Percentiles rank a stretch among this genome's conserved stretches.
Conservation (phyloP, 768 basidiomycete genomes). For the Lactarius quietus region DNA sequence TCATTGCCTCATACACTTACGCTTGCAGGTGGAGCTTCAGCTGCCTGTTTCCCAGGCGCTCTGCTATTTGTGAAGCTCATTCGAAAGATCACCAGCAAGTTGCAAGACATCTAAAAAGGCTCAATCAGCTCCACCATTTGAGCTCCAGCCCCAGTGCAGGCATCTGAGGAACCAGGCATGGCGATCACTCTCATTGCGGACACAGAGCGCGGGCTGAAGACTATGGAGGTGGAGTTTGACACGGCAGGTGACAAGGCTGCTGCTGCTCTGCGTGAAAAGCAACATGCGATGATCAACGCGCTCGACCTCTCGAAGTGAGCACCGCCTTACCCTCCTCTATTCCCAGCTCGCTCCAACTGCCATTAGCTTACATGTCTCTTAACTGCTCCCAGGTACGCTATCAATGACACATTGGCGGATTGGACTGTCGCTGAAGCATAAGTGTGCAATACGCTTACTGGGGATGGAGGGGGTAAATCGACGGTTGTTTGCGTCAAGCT, state of each 20-base stretch:
- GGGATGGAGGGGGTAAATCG: slow-evolving; percentile 42
- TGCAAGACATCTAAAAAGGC: slow-evolving; percentile 76
- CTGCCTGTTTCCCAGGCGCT: slow-evolving; percentile 84
- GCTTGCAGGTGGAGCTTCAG: slow-evolving; percentile 63
- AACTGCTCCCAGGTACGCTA: slow-evolving; percentile 55
- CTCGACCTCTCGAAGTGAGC: slow-evolving; percentile 87
- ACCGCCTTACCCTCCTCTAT: slow-evolving; percentile 2
- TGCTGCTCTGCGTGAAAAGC: slow-evolving; percentile 54
- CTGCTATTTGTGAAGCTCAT: slow-evolving; percentile 86
- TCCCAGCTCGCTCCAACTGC: not conserved
- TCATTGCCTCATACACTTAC: not conserved
- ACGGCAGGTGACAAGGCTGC: slow-evolving; percentile 72
- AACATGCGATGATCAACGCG: slow-evolving; percentile 82
- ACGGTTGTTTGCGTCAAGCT: slow-evolving; percentile 73
- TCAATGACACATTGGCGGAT: slow-evolving; percentile 64
- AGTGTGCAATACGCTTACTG: slow-evolving; percentile 44
- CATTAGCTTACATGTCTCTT: slow-evolving; percentile 17
- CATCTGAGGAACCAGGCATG: not conserved
- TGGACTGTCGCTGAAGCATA: slow-evolving; percentile 76
- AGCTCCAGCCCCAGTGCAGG: slow-evolving; percentile 25
- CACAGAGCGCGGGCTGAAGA: slow-evolving; percentile 32
- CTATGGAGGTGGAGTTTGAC: slow-evolving; percentile 34
- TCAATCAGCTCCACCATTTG: slow-evolving; percentile 67
- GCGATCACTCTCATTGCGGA: slow-evolving; percentile 1
- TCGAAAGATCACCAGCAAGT: slow-evolving; percentile 72